These are phyloP conservation scores for Phytophthora pinifolia DNA, from an alignment of 352 stramenopile species.

Conservation along the genomic window DNA sequence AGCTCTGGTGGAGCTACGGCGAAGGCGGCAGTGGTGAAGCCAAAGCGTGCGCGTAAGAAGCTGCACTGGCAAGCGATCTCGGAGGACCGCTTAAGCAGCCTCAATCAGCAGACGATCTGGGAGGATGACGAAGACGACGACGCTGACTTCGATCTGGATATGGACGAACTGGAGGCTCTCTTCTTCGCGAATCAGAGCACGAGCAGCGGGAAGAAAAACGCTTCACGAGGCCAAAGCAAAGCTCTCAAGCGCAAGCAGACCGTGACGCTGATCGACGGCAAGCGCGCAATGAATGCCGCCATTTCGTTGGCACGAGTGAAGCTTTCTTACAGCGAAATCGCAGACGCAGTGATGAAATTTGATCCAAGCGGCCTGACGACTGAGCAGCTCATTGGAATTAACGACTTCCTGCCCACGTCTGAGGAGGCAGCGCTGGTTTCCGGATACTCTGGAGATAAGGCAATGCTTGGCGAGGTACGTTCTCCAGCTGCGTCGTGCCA, in stretches of 20 bases:
- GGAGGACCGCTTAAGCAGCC: conserved; percentile 73
- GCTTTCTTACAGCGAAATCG: conserved; percentile 90
- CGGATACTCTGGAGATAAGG: conserved; percentile 72
- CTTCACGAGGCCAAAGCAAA: conserved; percentile 30
- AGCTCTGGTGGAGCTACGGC: neutral
- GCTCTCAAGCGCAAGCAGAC: conserved; percentile 72
- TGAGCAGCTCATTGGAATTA: conserved; percentile 86
- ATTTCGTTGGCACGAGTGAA: conserved; percentile 96
- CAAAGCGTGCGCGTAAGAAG: conserved; percentile 75
- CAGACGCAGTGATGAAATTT: conserved; percentile 70
- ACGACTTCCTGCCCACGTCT: conserved; percentile 93
- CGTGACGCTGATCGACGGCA: conserved; percentile 94
- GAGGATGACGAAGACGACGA: conserved; percentile 81
- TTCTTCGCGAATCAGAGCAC: conserved; percentile 78
- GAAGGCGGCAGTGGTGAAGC: conserved; percentile 11
- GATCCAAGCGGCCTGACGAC: conserved; percentile 59
- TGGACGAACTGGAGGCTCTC: conserved; percentile 85
- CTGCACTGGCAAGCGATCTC: conserved; percentile 89
- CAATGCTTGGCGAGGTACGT: conserved; percentile 67
- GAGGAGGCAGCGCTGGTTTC: conserved; percentile 90
- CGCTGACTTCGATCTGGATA: conserved; percentile 82
- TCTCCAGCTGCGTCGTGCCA: neutral
- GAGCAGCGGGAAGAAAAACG: conserved; percentile 50
- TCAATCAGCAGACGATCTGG: conserved; percentile 79
- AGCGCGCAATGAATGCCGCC: conserved; percentile 97